Percentiles rank a stretch among this genome's conserved stretches.
Evolutionary conservation across 192 early-diverging fungal genomes (phyloP).

Genomic region (Backusella mclennaniae): DNA sequence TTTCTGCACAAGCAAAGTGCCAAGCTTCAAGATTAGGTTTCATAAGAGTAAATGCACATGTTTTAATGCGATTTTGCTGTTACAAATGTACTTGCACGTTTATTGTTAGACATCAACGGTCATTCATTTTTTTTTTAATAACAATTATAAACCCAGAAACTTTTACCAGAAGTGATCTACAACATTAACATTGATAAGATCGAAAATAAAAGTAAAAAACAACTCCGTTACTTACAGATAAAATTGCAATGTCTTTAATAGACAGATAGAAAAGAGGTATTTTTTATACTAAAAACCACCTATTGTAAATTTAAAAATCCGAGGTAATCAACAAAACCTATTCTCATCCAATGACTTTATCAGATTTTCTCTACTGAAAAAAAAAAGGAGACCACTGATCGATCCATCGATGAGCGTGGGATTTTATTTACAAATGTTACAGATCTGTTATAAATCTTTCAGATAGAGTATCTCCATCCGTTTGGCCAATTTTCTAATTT

Average conservation of each 20-base stretch:
- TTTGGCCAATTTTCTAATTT: too few species aligned
- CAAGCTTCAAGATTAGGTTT: not conserved
- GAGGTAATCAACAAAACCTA: not conserved
- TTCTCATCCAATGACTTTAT: not conserved
- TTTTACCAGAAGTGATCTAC: not conserved
- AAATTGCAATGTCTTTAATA: not conserved
- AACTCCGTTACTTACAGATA: not conserved
- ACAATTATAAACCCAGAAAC: not conserved
- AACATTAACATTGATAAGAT: not conserved
- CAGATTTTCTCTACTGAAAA: not conserved
- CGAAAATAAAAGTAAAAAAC: not conserved
- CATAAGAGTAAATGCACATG: not conserved
- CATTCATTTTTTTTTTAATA: not conserved
- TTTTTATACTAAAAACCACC: not conserved
- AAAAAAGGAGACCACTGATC: not conserved
- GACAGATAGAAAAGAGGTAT: not conserved
- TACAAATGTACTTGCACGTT: not conserved
- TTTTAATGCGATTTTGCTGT: not conserved
- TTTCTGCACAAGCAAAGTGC: not conserved
- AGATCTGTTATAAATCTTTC: too few species aligned
- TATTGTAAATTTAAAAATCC: not conserved
- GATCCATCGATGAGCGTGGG: too few species aligned
- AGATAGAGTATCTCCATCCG: too few species aligned
- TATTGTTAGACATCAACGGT: not conserved
- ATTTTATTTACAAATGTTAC: too few species aligned